A percentile compares a stretch with the other conserved stretches of the same genome.
These are phyloP conservation scores for Pythium periplocum DNA, from an alignment of 352 stramenopile species.

Conservation along the genomic window DNA sequence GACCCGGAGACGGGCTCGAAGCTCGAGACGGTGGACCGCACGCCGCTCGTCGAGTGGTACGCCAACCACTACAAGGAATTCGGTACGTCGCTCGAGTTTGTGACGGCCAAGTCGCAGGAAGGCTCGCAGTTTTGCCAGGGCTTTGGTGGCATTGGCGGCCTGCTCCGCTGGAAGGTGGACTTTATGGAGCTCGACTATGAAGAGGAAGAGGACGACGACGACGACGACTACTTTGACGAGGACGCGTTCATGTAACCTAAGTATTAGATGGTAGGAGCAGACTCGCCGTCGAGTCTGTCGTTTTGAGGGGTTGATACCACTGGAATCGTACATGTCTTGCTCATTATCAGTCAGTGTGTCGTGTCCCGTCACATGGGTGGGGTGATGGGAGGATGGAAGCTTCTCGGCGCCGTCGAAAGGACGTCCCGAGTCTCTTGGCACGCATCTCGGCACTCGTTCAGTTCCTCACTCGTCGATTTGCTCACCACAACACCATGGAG, in stretches of 20 bases:
- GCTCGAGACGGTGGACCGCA: constrained; percentile 96
- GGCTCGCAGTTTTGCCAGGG: constrained; percentile 99
- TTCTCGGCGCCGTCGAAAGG: no score
- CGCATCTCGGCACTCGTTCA: no score
- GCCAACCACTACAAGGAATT: constrained; percentile 99
- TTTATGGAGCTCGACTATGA: constrained; percentile 97
- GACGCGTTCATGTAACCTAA: constrained; percentile 81
- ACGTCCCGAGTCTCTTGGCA: no score
- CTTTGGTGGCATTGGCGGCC: constrained; percentile 99
- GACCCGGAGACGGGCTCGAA: constrained; percentile 94
- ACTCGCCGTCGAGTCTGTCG: neutral
- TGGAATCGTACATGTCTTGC: neutral
- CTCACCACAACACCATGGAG: no score
- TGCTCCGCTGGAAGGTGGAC: constrained; percentile 99
- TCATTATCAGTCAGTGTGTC: no score
- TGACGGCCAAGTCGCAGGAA: constrained; percentile 97
- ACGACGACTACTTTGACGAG: constrained; percentile 86
- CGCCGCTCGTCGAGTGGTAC: constrained; percentile 98
- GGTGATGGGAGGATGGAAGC: no score
- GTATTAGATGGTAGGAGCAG: constrained; percentile 21
- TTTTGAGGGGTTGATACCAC: neutral
- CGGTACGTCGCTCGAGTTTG: constrained; percentile 98
- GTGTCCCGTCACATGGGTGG: no score
- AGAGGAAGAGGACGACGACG: constrained; percentile 82
- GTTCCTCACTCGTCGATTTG: no score